Evolutionary conservation across 345 rosid genomes (phyloP), one percentile per base, ranked within the genome.

Genomic region (Euphorbia pulcherrima): DNA sequence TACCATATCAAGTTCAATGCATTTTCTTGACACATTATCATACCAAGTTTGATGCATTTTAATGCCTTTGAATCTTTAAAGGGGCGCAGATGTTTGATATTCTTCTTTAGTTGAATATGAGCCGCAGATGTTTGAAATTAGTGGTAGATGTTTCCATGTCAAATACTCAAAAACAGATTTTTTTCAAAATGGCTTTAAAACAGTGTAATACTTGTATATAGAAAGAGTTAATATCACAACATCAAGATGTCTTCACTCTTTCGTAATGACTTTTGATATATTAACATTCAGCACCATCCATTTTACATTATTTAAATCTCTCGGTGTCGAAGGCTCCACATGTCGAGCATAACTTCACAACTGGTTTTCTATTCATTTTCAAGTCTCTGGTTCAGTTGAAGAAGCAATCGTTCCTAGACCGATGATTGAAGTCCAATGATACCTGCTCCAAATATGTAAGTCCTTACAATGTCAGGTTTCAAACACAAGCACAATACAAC

Each of bases 341-440:
- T 11, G 13, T 29, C 47, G 37, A 13, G 65, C 59, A 48, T 37
- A 51, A 44, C 54, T 40, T 57, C 0, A 11, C 29, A 68, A 14
- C 54, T 68, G 26, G 10, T 16, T 39, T 13, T 7, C 8, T 2
- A 51, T 24, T 47, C 26, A 4, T 10, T 60, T 48, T 48, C 8
- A 39, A 48, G 63, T 51, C 27, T 1, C 52, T 8, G 17, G 20
- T 12, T 48, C 8, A 35, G 20, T 33, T 18, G 7, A 33, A 33
- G 16, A 51, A 68, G 16, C 24, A 10, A 59, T 68, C 37, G 23
- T n/a, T 65, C 60, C 71, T 87, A 90, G 30, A 81, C 83, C 24
- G 88, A 83, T 51, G 98, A 83, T 67, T 83, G 90, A 73, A 90
- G 88, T 44, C 98, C 97, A 44, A 92, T 90, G 60, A 90, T 82